Evolutionary conservation across 306 rosid species (phyloP), one percentile per base, ranked within the genome.

Genomic region (Sicyos edulis): DNA sequence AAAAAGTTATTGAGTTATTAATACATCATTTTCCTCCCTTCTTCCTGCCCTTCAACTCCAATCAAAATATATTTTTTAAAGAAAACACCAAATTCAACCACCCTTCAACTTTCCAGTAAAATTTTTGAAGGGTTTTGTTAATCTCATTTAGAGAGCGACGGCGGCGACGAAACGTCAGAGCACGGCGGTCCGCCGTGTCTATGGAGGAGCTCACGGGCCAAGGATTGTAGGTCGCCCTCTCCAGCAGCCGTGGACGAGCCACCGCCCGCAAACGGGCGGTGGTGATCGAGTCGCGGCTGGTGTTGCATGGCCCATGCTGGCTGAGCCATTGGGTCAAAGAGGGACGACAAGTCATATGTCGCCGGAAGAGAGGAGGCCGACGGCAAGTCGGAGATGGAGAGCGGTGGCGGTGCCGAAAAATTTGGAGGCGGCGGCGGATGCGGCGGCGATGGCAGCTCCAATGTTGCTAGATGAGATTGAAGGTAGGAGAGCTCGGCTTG

Each of bases 281-380:
- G 84, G 56, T 71, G 84, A 53, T 86, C 89, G 29, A 84, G 29
- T 59, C 87, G 84, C 7, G 83, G 90, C 8, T 84, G 90, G 8
- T 84, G 90, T 14, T 88, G 92, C 79, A 71, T 55, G 84, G 74
- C 70, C 96, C 96, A 88, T 58, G 90, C 71, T 54, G 86, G 82
- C 52, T 92, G 93, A 61, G 75, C 85, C 80, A 84, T 83, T 4
- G 96, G 98, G 21, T 92, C 98, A 61, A 92, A 88, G 17, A 90
- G 96, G 0, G 96, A 78, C 20, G 98, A 92, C 17, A 92, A 74
- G 63, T 92, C 98, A 57, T 86, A 88, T 2, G 93, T 68, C 7
- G 58, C 63, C 4, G 91, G 87, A 47, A 79, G 22, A 66, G 89
- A 0, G 44, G 85, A 21, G 42, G 81, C 80, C 0, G 84, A 67